phyloP scores from a whole-genome alignment of 1,284 basidiomycete species.

The Leccinum fallax region DNA sequence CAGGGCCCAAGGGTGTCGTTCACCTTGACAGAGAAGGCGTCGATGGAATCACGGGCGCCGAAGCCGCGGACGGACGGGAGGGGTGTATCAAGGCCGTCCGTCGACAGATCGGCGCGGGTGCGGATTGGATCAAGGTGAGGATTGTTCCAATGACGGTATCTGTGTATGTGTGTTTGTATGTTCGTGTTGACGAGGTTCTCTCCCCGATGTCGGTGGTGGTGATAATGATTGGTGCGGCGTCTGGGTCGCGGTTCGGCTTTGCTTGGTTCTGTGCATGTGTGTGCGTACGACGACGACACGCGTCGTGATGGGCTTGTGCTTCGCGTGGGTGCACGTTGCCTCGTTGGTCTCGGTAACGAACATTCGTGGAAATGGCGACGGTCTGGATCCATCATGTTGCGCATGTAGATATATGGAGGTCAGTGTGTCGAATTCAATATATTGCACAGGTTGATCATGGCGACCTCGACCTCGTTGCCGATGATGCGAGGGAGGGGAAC shows the following conservation, averaged over 20 bases:
- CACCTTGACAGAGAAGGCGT: conserved; percentile 52
- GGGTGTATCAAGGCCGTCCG: conserved; percentile 60
- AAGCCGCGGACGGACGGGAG: conserved; percentile 59
- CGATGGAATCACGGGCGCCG: conserved; percentile 58
- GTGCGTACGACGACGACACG: neutral
- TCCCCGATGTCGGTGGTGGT: neutral
- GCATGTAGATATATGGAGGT: conserved; percentile 55
- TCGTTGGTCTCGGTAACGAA: conserved; percentile 1
- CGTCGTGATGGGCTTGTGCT: conserved; percentile 3
- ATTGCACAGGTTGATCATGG: neutral
- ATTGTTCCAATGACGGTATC: neutral
- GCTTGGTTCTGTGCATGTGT: neutral
- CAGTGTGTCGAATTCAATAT: conserved; percentile 15
- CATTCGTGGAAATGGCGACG: neutral
- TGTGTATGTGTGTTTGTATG: conserved; percentile 7
- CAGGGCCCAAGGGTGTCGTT: conserved; percentile 58
- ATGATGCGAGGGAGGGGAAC: neutral
- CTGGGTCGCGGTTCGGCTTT: neutral
- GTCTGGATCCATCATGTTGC: conserved; percentile 1
- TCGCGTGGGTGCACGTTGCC: conserved; percentile 1
- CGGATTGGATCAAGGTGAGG: conserved; percentile 63
- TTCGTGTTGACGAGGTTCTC: conserved; percentile 6
- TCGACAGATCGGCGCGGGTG: conserved; percentile 66
- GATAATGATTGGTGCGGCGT: neutral
- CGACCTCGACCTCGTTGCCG: conserved; percentile 12